Percentiles rank a stretch among this genome's conserved stretches.
Evolutionary conservation across 2,329 filamentous ascomycete species (phyloP).

Genomic region (Apiospora kogelbergensis): DNA sequence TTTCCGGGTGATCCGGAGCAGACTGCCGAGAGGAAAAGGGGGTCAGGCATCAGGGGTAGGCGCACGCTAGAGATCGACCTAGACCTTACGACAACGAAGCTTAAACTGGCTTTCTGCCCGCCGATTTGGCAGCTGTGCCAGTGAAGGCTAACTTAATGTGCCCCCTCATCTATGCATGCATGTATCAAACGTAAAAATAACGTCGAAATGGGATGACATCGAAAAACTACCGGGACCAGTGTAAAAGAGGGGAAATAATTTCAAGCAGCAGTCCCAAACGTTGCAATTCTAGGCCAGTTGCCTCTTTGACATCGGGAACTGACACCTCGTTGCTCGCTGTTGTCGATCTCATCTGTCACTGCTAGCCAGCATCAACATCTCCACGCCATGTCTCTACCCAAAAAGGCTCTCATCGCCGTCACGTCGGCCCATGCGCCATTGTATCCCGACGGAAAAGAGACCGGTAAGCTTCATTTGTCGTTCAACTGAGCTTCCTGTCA

Average conservation of each 20-base stretch:
- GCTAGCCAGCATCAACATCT: not conserved
- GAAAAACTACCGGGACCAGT: not conserved
- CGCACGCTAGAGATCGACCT: too few species aligned
- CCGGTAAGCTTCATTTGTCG: slow-evolving; percentile 21
- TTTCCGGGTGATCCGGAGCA: too few species aligned
- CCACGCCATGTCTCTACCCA: not conserved
- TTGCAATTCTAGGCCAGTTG: too few species aligned
- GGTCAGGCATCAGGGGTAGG: too few species aligned
- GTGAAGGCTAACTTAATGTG: too few species aligned
- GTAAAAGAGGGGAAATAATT: not conserved
- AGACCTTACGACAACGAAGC: too few species aligned
- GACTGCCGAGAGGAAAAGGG: too few species aligned
- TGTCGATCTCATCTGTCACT: not conserved
- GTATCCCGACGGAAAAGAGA: slow-evolving; percentile 37
- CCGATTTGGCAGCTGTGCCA: too few species aligned
- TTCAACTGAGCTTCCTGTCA: too few species aligned
- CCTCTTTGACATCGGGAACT: too few species aligned
- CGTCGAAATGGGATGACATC: not conserved
- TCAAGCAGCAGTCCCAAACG: not conserved
- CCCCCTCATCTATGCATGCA: not conserved
- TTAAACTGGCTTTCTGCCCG: too few species aligned
- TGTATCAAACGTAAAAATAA: not conserved
- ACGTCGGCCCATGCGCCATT: slow-evolving; percentile 42
- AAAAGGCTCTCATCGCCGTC: slow-evolving; percentile 38
- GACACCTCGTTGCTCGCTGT: not conserved